Evolutionary conservation across 2,329 filamentous ascomycete genomes (phyloP).

Genomic region (Emericellopsis atlantica): DNA sequence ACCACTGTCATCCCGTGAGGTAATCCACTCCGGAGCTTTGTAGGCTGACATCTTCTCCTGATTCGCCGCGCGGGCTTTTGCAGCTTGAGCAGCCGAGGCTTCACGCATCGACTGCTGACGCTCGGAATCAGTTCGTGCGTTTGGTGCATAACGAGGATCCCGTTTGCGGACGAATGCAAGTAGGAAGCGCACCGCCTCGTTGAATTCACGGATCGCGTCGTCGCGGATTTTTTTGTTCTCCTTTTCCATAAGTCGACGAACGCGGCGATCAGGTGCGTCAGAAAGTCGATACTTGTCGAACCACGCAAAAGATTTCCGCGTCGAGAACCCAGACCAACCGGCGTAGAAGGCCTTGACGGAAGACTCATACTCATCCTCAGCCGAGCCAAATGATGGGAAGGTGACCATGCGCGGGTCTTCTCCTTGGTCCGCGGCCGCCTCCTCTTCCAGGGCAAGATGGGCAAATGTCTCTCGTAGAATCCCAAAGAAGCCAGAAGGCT

Average conservation of each 20-base stretch:
- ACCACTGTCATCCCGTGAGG: constrained; percentile 39
- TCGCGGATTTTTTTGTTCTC: constrained; percentile 81
- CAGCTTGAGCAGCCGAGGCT: constrained; percentile 72
- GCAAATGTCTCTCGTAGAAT: constrained; percentile 67
- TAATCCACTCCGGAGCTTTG: constrained; percentile 65
- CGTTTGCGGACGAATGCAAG: constrained; percentile 84
- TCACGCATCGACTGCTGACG: constrained; percentile 67
- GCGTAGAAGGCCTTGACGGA: constrained; percentile 73
- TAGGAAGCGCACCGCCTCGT: constrained; percentile 77
- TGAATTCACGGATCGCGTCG: constrained; percentile 76
- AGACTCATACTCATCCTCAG: constrained; percentile 62
- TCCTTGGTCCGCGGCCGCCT: constrained; percentile 59
- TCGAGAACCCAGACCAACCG: constrained; percentile 70
- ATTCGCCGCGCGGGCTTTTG: constrained; percentile 69
- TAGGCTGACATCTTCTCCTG: constrained; percentile 57
- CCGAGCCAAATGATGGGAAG: constrained; percentile 75
- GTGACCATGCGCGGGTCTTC: constrained; percentile 36
- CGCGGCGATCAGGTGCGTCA: constrained; percentile 75
- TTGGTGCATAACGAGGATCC: constrained; percentile 73
- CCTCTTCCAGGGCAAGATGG: constrained; percentile 69
- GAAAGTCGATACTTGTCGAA: constrained; percentile 72
- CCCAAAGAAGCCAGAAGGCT: constrained; percentile 73
- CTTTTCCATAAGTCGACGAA: constrained; percentile 83
- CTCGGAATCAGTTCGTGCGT: constrained; percentile 66
- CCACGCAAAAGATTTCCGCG: constrained; percentile 80